Percentiles rank a stretch among this genome's conserved stretches.
These are phyloP conservation scores for Blastobotrys parvus DNA, from an alignment of 805 yeast genomes.

Conservation along the genomic window DNA sequence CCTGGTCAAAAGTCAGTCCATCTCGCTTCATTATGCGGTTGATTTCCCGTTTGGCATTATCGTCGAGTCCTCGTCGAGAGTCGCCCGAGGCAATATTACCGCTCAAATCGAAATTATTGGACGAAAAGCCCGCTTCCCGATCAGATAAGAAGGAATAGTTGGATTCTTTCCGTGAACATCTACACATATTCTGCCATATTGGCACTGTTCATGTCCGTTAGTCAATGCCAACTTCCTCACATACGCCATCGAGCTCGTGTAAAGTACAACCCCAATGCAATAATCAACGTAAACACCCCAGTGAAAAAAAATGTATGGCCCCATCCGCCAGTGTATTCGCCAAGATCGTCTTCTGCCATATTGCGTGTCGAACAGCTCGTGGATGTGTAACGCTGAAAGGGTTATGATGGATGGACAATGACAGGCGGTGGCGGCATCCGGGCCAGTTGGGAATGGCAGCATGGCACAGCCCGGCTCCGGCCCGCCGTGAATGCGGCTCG, in stretches of 20 bases:
- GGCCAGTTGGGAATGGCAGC: too few relatives aligned
- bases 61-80: slow-evolving; percentile 53
- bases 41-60: slow-evolving; percentile 43
- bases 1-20: slow-evolving; percentile 55
- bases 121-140: slow-evolving; percentile 48
- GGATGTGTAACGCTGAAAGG: too few relatives aligned
- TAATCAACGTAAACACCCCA: not conserved
- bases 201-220: slow-evolving; percentile 2
- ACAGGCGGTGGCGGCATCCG: too few relatives aligned
- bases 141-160: slow-evolving; percentile 36
- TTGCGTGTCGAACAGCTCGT: too few relatives aligned
- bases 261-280: not conserved
- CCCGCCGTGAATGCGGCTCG: too few relatives aligned
- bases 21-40: slow-evolving; percentile 45
- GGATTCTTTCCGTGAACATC: too few relatives aligned
- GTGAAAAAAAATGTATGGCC: not conserved
- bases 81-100: slow-evolving; percentile 43
- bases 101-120: slow-evolving; percentile 48
- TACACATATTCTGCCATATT: too few relatives aligned
- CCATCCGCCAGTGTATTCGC: not conserved
- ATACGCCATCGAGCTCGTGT: not conserved
- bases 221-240: not conserved
- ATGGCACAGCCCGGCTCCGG: too few relatives aligned
- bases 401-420: too few relatives aligned
- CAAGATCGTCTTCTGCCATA: too few relatives aligned